These are phyloP conservation scores for Syncephalastrum sp. DNA, from an alignment of 371 early-diverging fungal species.

Conservation along the genomic window DNA sequence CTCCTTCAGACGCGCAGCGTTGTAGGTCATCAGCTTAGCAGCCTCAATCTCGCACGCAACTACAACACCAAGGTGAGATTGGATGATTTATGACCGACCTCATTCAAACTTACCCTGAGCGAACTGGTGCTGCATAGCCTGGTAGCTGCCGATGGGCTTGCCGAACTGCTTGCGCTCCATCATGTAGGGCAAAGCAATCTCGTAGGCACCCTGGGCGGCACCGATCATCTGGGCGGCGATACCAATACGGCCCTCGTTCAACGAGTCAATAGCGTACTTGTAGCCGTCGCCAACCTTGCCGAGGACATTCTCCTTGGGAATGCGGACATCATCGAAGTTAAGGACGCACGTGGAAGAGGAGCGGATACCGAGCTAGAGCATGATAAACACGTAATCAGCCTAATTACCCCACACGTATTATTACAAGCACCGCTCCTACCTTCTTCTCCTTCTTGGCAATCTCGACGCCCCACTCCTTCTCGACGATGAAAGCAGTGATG, in stretches of 20 bases:
- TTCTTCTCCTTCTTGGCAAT: constrained; percentile 97
- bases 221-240: constrained; percentile 98
- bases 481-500: constrained; percentile 96
- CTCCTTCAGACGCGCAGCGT: constrained; percentile 96
- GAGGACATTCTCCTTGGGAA: constrained; percentile 87
- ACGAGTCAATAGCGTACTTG: constrained; percentile 97
- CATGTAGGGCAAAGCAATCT: constrained; percentile 88
- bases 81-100: background rate
- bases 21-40: constrained; percentile 94
- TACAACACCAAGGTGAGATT: background rate
- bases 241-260: constrained; percentile 98
- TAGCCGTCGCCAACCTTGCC: constrained; percentile 96
- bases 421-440: constrained; percentile 30
- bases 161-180: constrained; percentile 97
- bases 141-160: constrained; percentile 84
- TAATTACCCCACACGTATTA: too few relatives aligned
- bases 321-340: constrained; percentile 88
- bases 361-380: constrained; percentile 83
- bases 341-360: constrained; percentile 94
- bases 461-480: constrained; percentile 91
- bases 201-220: constrained; percentile 93
- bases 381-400: background rate
- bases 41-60: constrained; percentile 95
- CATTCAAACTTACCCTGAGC: constrained; percentile 65
- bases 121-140: constrained; percentile 97